Evolutionary conservation across 768 basidiomycete genomes (phyloP).

Genomic region (Naganishia vaughanmartiniae): DNA sequence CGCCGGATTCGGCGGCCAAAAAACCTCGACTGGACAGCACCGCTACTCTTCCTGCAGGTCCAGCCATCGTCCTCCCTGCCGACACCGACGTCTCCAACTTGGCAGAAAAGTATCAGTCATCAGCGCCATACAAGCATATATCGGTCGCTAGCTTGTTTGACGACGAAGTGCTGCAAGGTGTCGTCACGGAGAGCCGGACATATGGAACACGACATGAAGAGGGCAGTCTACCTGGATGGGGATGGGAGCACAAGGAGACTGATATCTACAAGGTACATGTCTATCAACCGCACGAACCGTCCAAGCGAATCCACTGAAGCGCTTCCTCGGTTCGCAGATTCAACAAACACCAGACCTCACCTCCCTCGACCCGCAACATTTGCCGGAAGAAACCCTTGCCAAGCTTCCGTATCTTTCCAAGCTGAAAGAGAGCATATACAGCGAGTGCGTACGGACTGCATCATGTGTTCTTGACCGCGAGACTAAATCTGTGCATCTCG

Average conservation of each 20-base stretch:
- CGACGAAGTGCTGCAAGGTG: slow-evolving; percentile 62
- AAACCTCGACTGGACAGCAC: slow-evolving; percentile 10
- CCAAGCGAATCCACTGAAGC: background rate
- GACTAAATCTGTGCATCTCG: slow-evolving; percentile 22
- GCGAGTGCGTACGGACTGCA: slow-evolving; percentile 46
- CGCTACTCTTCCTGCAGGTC: slow-evolving; percentile 18
- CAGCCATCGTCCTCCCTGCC: slow-evolving; percentile 42
- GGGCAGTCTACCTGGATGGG: slow-evolving; percentile 49
- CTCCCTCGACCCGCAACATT: slow-evolving; percentile 71
- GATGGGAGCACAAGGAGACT: slow-evolving; percentile 75
- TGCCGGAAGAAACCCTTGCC: slow-evolving; percentile 70
- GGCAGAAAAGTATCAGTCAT: slow-evolving; percentile 60
- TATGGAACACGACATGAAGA: slow-evolving; percentile 48
- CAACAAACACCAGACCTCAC: slow-evolving; percentile 96
- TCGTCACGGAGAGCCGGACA: slow-evolving; percentile 47
- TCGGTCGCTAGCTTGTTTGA: slow-evolving; percentile 78
- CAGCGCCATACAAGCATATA: slow-evolving; percentile 75
- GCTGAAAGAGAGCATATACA: slow-evolving; percentile 90
- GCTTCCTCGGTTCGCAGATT: slow-evolving; percentile 59
- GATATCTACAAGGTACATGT: slow-evolving; percentile 86
- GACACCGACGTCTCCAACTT: slow-evolving; percentile 59
- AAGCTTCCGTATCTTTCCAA: slow-evolving; percentile 74
- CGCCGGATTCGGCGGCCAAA: slow-evolving; percentile 6
- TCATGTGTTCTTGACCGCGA: background rate
- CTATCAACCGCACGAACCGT: background rate